These are phyloP conservation scores for Eucalyptus pauciflora DNA, from an alignment of 345 rosid genomes.

Conservation along the genomic window DNA sequence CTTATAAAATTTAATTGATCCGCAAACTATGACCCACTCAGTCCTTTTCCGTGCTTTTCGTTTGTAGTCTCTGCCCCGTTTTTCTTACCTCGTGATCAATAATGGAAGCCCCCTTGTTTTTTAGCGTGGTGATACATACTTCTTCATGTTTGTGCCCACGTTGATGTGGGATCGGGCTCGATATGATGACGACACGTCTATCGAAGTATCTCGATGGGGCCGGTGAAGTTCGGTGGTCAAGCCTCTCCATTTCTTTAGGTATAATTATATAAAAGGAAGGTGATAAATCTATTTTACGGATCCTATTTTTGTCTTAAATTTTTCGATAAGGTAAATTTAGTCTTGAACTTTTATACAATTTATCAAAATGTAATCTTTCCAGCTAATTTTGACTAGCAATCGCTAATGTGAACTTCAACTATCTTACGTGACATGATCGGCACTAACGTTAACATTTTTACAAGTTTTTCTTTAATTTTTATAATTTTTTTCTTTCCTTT, in stretches of 20 bases:
- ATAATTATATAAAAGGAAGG: rapidly evolving
- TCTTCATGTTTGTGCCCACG: neutral
- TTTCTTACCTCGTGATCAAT: neutral
- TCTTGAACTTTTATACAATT: no score
- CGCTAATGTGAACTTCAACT: rapidly evolving
- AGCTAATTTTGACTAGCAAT: rapidly evolving
- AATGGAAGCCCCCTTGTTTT: neutral
- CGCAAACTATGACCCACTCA: rapidly evolving
- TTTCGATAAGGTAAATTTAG: rapidly evolving
- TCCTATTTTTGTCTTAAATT: no score
- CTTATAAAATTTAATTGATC: neutral
- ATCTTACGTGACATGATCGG: no score
- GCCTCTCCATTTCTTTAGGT: neutral
- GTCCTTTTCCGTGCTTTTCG: neutral
- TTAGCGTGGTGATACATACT: rapidly evolving
- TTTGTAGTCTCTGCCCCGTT: rapidly evolving
- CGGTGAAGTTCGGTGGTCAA: no score
- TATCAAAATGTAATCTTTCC: no score
- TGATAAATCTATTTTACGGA: neutral
- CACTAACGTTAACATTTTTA: no score
- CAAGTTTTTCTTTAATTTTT: no score
- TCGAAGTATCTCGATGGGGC: no score
- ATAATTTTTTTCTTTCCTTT: no score
- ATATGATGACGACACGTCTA: rapidly evolving
- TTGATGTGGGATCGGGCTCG: rapidly evolving